Base-by-base conservation (phyloP, 2,329 filamentous ascomycete genomes). In the Monosporascus sp. region DNA sequence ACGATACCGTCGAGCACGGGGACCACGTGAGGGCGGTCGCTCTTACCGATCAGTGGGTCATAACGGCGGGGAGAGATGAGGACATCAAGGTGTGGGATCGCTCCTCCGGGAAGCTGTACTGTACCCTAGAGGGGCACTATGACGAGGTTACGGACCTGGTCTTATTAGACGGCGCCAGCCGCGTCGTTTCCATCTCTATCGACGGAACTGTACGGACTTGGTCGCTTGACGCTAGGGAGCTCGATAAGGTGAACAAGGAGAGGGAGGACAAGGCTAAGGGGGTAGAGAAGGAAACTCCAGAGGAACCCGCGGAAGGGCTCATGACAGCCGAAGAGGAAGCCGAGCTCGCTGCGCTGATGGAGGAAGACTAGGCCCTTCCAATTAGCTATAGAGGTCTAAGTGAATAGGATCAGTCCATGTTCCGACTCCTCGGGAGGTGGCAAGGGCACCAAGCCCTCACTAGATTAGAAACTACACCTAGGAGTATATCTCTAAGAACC, bases 261-360 rank as follows among this genome's bases (percentile, higher is more conserved):
- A 75, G 74, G 49, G 65, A 68, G 51, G 79, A 82, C 59, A 78
- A 72, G 55, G 81, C 80, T 2, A 72, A 72, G 31, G 74, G 73
- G 39, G 72, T 76, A 46, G 69, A 77, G 45, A 76, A 82, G 56
- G 76, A 79, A 60, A 73, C 73, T 27, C 69, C 67, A 60, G 69
- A 70, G 36, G 72, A 72, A 57, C 67, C 68, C 57, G 73, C 72
- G 50, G 79, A 80, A 51, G 74, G 76, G 39, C 55, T 85, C 65
- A 74, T 97, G 70, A 96, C 91, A 5, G 87, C 83, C 14, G 93
- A 97, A 62, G 94, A 99, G 69, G 93, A 97, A 70, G 86, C 88
- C 5, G 94, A 97, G 70, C 76, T 99, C 58, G 92, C 90, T 15
- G 94, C 92, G 58, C 72, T 99, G 67, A 89, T 99, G 89, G 90